A percentile compares a stretch with the other conserved stretches of the same genome.
phyloP scores from a whole-genome alignment of 2,329 filamentous ascomycete species.

The Apiospora phragmitis region DNA sequence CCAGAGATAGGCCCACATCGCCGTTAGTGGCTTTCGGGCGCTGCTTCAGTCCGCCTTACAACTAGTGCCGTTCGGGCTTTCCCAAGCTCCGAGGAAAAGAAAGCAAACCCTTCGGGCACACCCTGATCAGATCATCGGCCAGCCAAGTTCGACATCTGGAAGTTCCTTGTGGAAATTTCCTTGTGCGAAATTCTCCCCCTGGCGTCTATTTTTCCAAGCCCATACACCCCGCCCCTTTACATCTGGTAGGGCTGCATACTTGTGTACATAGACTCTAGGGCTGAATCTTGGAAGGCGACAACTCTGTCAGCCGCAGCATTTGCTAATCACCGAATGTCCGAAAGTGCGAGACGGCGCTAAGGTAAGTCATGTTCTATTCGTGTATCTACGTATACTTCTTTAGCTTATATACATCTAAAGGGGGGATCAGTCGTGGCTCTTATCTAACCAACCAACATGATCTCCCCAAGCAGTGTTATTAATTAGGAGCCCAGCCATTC shows the following conservation, averaged over 20 bases:
- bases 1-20: background rate
- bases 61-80: background rate
- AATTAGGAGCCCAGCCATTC: too few species aligned
- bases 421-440: too few species aligned
- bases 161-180: too few species aligned
- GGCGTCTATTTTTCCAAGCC: too few species aligned
- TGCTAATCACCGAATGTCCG: background rate
- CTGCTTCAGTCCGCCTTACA: background rate
- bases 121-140: background rate
- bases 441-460: too few species aligned
- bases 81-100: background rate
- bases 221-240: background rate
- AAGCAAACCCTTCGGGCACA: background rate
- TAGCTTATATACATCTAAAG: background rate
- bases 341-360: too few species aligned
- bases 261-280: background rate
- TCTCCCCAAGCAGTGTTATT: too few species aligned
- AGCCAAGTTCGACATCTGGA: too few species aligned
- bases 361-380: background rate
- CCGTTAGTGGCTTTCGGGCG: background rate
- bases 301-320: background rate
- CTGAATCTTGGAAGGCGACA: background rate
- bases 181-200: too few species aligned
- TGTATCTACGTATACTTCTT: background rate
- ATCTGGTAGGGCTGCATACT: background rate